Conservation (phyloP, 1,284 basidiomycete species). For the Melampsora larici-populina region DNA sequence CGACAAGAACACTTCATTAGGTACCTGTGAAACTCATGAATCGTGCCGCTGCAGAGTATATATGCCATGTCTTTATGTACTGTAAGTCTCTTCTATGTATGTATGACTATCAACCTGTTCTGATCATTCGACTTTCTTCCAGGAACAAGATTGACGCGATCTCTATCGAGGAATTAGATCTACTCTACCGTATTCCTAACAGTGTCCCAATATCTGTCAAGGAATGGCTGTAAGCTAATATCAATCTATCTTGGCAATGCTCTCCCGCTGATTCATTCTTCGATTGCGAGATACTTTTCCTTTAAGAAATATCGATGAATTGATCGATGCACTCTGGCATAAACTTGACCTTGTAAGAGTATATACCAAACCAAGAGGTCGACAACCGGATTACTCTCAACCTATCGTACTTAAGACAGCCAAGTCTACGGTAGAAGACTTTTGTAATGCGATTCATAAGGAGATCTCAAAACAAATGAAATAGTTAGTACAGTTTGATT, state of each 20-base stretch:
- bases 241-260: not conserved
- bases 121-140: constrained; percentile 46
- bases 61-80: constrained; percentile 81
- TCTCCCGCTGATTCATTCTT: not conserved
- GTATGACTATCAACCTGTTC: not conserved
- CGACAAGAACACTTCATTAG: not conserved
- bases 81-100: constrained; percentile 48
- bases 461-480: constrained; percentile 91
- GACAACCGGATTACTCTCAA: constrained; percentile 76
- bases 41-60: constrained; percentile 67
- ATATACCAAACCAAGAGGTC: constrained; percentile 90
- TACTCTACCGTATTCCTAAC: constrained; percentile 84
- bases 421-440: constrained; percentile 73
- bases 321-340: constrained; percentile 64
- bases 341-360: constrained; percentile 77
- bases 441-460: constrained; percentile 75
- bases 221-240: constrained; percentile 67
- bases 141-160: constrained; percentile 85
- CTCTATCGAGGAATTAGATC: constrained; percentile 95
- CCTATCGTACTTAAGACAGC: constrained; percentile 66
- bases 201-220: constrained; percentile 89
- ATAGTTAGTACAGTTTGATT: constrained; percentile 53
- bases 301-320: constrained; percentile 77
- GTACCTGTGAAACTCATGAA: constrained; percentile 29
- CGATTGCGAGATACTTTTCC: not conserved